These are phyloP conservation scores for Mucor velutinosus DNA, from an alignment of 371 early-diverging fungal genomes.

Conservation along the genomic window DNA sequence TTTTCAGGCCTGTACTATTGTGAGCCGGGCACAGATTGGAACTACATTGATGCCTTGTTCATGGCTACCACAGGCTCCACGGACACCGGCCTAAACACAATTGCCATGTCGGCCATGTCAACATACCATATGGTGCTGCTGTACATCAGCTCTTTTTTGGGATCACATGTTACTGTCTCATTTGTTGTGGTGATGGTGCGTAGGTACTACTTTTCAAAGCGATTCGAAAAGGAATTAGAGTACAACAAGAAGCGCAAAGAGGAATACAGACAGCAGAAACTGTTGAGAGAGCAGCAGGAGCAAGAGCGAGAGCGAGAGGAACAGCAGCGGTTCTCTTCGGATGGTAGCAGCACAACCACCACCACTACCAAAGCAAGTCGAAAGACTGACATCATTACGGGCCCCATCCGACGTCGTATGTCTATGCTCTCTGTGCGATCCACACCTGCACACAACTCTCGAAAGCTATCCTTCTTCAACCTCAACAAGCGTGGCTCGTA, in stretches of 20 bases:
- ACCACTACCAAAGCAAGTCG: neutral
- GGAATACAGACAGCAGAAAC: slow-evolving; percentile 18
- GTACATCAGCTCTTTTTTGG: slow-evolving; percentile 30
- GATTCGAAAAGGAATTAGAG: slow-evolving; percentile 37
- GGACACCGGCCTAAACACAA: slow-evolving; percentile 40
- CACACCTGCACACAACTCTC: slow-evolving; percentile 11
- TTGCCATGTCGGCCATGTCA: slow-evolving; percentile 37
- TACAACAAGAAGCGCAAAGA: slow-evolving; percentile 35
- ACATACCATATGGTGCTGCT: slow-evolving; percentile 35
- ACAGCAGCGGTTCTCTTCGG: neutral
- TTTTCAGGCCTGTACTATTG: slow-evolving; percentile 37
- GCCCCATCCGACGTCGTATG: slow-evolving; percentile 27
- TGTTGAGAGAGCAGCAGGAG: slow-evolving; percentile 4
- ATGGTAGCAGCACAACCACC: neutral
- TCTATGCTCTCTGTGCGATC: slow-evolving; percentile 33
- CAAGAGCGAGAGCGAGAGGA: slow-evolving; percentile 5
- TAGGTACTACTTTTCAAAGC: slow-evolving; percentile 36
- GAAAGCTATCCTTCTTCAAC: slow-evolving; percentile 1
- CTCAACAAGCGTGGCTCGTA: neutral
- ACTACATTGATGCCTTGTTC: slow-evolving; percentile 37
- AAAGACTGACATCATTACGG: neutral
- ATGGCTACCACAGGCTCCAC: slow-evolving; percentile 39
- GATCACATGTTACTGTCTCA: slow-evolving; percentile 33
- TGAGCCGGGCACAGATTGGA: slow-evolving; percentile 35
- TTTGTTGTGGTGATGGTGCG: slow-evolving; percentile 41